These are phyloP conservation scores for Stagonosporopsis rhizophila DNA, from an alignment of 2,329 filamentous ascomycete genomes.

Conservation along the genomic window DNA sequence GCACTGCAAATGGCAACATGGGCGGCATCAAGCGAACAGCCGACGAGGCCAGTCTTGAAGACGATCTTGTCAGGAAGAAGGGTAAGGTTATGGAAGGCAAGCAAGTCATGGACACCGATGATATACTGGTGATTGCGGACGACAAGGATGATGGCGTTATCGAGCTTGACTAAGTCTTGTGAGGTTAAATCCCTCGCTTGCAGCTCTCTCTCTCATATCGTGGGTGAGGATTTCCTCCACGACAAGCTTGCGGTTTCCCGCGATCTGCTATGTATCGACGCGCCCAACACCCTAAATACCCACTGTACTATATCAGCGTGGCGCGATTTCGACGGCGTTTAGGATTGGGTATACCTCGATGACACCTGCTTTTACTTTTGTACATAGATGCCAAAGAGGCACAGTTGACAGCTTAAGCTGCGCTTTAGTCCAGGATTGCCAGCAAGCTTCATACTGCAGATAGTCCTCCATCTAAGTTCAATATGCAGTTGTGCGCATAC, in stretches of 20 bases:
- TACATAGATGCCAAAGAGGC: slow-evolving; percentile 3
- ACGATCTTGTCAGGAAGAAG: slow-evolving; percentile 47
- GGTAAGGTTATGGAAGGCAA: slow-evolving; percentile 49
- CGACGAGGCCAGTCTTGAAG: slow-evolving; percentile 51
- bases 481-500: slow-evolving; percentile 85
- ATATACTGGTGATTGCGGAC: slow-evolving; percentile 45
- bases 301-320: slow-evolving; percentile 24
- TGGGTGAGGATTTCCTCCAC: neutral
- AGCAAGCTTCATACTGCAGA: slow-evolving; percentile 60
- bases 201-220: neutral
- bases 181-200: neutral
- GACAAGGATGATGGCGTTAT: slow-evolving; percentile 47
- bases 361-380: slow-evolving; percentile 9
- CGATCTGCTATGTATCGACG: slow-evolving; percentile 1
- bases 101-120: slow-evolving; percentile 33
- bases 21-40: slow-evolving; percentile 52
- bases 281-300: slow-evolving; percentile 1
- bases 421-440: neutral
- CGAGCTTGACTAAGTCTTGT: slow-evolving; percentile 39
- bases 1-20: slow-evolving; percentile 32
- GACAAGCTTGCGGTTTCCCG: neutral
- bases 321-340: slow-evolving; percentile 22
- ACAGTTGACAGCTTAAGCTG: neutral
- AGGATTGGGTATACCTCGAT: slow-evolving; percentile 23
- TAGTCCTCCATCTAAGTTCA: slow-evolving; percentile 86